Percentiles rank a stretch among this genome's conserved stretches.
Conservation (phyloP, 345 rosid species). For the Boechera retrofracta region DNA sequence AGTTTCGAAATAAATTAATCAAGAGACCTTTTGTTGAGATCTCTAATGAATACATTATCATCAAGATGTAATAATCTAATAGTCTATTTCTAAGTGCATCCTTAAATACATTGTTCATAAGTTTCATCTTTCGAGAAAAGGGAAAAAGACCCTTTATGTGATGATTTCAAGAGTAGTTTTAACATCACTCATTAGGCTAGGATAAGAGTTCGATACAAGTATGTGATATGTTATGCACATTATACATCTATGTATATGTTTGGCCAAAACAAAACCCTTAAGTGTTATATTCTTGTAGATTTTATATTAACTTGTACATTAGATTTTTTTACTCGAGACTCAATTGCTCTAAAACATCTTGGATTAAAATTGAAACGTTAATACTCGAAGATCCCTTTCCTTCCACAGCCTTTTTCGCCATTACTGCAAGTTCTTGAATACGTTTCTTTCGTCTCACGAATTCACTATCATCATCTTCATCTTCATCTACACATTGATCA, state of each 20-base stretch:
- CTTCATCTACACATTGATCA: neutral
- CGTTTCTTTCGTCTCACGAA: slow-evolving; percentile 48
- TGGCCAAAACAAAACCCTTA: neutral
- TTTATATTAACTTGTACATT: neutral
- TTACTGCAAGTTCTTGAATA: slow-evolving; percentile 51
- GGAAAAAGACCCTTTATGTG: neutral
- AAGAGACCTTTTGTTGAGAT: slow-evolving; percentile 3
- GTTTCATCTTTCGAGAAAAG: slow-evolving; percentile 11
- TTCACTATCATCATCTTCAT: slow-evolving; percentile 45
- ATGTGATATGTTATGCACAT: neutral
- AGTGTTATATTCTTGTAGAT: neutral
- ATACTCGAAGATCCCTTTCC: slow-evolving; percentile 63
- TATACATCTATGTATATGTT: no score
- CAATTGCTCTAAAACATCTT: slow-evolving; percentile 45
- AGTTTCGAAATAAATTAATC: neutral
- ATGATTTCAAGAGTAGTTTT: no score
- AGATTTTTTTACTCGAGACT: neutral
- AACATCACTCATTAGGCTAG: no score
- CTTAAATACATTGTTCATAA: neutral
- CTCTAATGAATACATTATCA: slow-evolving; percentile 24
- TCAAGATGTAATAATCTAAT: slow-evolving; percentile 7
- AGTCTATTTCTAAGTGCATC: neutral
- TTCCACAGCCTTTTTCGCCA: slow-evolving; percentile 57
- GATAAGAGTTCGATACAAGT: neutral
- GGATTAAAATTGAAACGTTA: slow-evolving; percentile 53